Base-by-base conservation (phyloP, 1,139 yeast genomes). In the Geotrichum klebahnii region DNA sequence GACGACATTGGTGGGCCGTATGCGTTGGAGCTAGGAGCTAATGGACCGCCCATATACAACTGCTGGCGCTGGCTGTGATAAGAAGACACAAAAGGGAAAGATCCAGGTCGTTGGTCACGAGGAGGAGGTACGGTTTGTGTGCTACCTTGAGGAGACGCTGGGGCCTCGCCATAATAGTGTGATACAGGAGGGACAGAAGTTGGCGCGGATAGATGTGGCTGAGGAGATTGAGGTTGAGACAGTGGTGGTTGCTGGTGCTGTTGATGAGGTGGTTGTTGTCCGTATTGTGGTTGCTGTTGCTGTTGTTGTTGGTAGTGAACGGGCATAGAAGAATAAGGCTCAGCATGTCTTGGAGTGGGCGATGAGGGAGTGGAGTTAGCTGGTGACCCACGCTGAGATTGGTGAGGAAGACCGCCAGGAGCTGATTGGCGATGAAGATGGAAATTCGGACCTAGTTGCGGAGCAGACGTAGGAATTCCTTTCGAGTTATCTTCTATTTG, bases 61-160 rank as follows among this genome's bases (percentile, higher is more conserved):
- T 36, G 38, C 42, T 48, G 48, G 16, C 55, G 33, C 26, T 50
- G 54, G 23, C 36, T 34, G 36, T 42, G 51, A 29, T 51, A 52
- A 26, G 49, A 42, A 9, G 54, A 45, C 10, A 53, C 54, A 40
- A 60, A 50, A 1, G 67, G 67, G 52, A 60, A 61, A 14, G 65
- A 61, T 2, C 66, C 66, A 1, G 65, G 64, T 4, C 66, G 61
- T 47, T 61, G 64, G 36, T 62, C 64, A 22, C 65, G 54, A 3
- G 58, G 34, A n/a, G 59, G 61, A 10, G 60, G 61, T 19, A 36
- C 48, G 32, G 23, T 45, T 10, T 47, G 28, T 20, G 36, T 19
- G 19, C 46, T 24, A 20, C 45, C n/a, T n/a, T n/a, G 37, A 3
- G 54, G 48, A 31, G 50, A 40, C 23, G 48, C 31, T 33, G 41